Base-by-base conservation (phyloP, 257 asterid species). In the Plantago major region DNA sequence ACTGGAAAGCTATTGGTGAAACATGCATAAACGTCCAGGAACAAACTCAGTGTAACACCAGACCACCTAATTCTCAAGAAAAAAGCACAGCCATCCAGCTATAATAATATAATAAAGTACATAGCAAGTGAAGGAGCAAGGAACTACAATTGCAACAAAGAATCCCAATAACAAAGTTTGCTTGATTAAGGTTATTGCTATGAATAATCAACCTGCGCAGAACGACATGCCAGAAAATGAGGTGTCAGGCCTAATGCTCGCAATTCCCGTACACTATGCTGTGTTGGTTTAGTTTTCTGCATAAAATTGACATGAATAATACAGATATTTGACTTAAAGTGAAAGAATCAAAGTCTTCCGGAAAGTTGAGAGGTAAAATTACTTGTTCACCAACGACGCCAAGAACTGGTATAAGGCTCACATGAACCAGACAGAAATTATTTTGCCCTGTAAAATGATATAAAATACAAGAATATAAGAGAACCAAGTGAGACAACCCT, bases 321-420 rank as follows among this genome's bases (percentile, higher is more conserved):
- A 60, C 51, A 49, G 12, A 38, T 48, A 16, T 70, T 61, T 49
- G 14, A 60, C 48, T 49, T 52, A 11, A 43, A 48, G 62, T 48
- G 19, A 8, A 67, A 55, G 61, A 67, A 67, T 62, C 47, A 45
- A n/a, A 14, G 44, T 48, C 26, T 12, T 69, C 52, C 42, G 14
- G 56, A 58, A 53, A 12, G 10, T 49, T 52, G 42, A 66, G 26
- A 66, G 0, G 49, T 77, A 60, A 43, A 45, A 80, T 84, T 87
- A 89, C 97, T 78, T 93, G 99, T 79, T 93, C 99, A 30, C 99
- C 97, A 70, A 89, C 98, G 58, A 81, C 97, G 33, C 99, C 94
- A 60, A 93, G 85, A 52, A 93, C 95, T 14, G 97, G 99, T 62
- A 93, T 80, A 58, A 93, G 96, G 68, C 99, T 89, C 78, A 93